Conservation (phyloP, 306 rosid genomes). For the Coriaria nepalensis region DNA sequence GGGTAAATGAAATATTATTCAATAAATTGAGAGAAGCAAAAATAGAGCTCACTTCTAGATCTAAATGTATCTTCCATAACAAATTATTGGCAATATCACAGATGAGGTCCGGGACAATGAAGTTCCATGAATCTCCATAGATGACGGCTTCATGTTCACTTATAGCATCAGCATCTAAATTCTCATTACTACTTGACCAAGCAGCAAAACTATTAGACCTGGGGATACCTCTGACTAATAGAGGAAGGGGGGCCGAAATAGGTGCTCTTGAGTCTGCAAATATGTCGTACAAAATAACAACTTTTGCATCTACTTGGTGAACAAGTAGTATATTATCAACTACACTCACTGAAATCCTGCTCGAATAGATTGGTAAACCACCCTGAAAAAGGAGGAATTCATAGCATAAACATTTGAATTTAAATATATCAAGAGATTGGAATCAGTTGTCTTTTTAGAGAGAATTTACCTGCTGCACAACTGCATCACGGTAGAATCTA, state of each 20-base stretch:
- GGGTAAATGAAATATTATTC: not conserved
- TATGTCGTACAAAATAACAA: slow-evolving; percentile 81
- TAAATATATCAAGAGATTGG: not conserved
- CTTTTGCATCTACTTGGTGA: slow-evolving; percentile 97
- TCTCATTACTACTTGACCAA: slow-evolving; percentile 38
- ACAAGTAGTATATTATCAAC: slow-evolving; percentile 87
- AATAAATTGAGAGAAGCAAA: slow-evolving; percentile 11
- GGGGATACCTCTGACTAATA: slow-evolving; percentile 68
- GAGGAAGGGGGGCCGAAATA: slow-evolving; percentile 93
- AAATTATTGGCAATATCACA: slow-evolving; percentile 57
- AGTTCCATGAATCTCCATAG: slow-evolving; percentile 64
- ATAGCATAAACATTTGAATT: too few species aligned
- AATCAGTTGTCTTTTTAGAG: slow-evolving; percentile 5
- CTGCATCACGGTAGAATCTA: slow-evolving; percentile 94
- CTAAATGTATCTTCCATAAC: slow-evolving; percentile 79
- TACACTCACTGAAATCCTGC: slow-evolving; percentile 74
- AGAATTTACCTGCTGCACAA: slow-evolving; percentile 78
- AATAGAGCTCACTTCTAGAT: slow-evolving; percentile 56
- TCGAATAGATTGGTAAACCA: slow-evolving; percentile 86
- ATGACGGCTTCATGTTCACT: slow-evolving; percentile 44
- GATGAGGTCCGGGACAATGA: slow-evolving; percentile 77
- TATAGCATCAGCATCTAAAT: slow-evolving; percentile 30
- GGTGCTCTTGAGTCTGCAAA: slow-evolving; percentile 83
- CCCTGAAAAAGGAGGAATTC: slow-evolving; percentile 40
- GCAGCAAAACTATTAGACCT: slow-evolving; percentile 38